Base-by-base conservation (phyloP, 202 grass and related monocot genomes). In the Setaria italica region DNA sequence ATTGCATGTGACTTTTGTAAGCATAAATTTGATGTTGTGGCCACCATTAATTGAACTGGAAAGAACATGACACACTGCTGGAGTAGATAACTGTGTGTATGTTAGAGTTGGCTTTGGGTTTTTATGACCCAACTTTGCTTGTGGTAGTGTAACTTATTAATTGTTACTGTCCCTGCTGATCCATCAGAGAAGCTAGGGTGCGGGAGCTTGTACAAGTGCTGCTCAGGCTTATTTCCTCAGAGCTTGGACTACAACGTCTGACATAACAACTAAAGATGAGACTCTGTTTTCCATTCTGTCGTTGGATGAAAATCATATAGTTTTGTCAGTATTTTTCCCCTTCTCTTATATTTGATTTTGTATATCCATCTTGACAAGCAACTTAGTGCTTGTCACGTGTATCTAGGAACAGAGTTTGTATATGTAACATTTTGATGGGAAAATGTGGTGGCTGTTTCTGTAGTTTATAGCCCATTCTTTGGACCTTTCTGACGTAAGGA, bases 181-280 rank as follows among this genome's bases (percentile, higher is more conserved):
- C 41, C 74, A 48, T 86, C 88, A 99, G 93, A 74, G 94, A 99
- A 91, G 64, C 87, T 20, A 94, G 90, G 82, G 91, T 99, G 14
- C 90, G 94, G 84, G 97, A 94, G 87, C 97, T 96, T 87, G 93
- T 99, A 62, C 94, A 88, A 75, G 88, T 94, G 64, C 92, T 96
- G 39, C 88, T 99, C 77, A 89, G 90, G 80, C 92, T 96, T 43
- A 87, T 96, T 79, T 83, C 93, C 21, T 89, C 80, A 41, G 93
- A 94, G 63, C 92, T 99, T 71, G 90, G 90, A 42, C 46, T 99
- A 78, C 91, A 85, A 46, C 88, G 82, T 57, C 72, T 92, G 62
- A 89, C 80, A 70, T 94, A 84, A 99, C 75, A 35, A 57, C 58
- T 86, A 85, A 56, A 64, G 77, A 69, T 70, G 49, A 75, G 20